phyloP scores from a whole-genome alignment of 805 yeast genomes.

The Zygoascus biomembranicola region DNA sequence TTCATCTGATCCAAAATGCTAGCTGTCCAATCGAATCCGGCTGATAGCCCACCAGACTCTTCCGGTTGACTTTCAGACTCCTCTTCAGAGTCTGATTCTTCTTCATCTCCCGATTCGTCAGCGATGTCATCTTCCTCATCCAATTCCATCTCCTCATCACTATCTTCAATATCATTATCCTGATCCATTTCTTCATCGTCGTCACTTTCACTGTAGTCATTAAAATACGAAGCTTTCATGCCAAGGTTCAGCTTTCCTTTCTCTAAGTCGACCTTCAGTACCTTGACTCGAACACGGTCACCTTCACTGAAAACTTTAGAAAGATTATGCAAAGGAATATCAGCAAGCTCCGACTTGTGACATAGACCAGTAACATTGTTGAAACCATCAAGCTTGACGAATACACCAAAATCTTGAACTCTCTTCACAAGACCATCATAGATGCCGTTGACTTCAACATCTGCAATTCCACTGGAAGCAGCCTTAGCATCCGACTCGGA shows the following conservation, averaged over 20 bases:
- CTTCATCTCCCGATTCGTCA: conserved; percentile 30
- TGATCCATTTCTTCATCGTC: conserved; percentile 21
- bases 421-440: conserved; percentile 71
- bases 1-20: conserved; percentile 70
- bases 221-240: conserved; percentile 88
- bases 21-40: conserved; percentile 95
- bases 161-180: conserved; percentile 21
- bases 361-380: conserved; percentile 75
- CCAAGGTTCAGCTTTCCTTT: conserved; percentile 81
- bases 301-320: conserved; percentile 72
- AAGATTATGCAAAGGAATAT: conserved; percentile 46
- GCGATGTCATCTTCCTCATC: conserved; percentile 8
- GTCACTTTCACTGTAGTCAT: conserved; percentile 24
- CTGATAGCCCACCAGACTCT: conserved; percentile 51
- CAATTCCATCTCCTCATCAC: conserved; percentile 23
- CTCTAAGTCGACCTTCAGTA: conserved; percentile 50
- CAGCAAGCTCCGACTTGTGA: conserved; percentile 76
- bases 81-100: conserved; percentile 24
- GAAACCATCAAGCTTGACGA: conserved; percentile 62
- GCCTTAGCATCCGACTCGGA: conserved; percentile 26
- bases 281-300: conserved; percentile 80
- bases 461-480: conserved; percentile 31
- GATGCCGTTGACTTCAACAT: conserved; percentile 59
- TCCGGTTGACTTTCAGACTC: conserved; percentile 22
- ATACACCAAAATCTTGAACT: conserved; percentile 85